Evolutionary conservation across 176 grass and related monocot genomes (phyloP), one percentile per base, ranked within the genome.

Genomic region (Oryza meridionalis): DNA sequence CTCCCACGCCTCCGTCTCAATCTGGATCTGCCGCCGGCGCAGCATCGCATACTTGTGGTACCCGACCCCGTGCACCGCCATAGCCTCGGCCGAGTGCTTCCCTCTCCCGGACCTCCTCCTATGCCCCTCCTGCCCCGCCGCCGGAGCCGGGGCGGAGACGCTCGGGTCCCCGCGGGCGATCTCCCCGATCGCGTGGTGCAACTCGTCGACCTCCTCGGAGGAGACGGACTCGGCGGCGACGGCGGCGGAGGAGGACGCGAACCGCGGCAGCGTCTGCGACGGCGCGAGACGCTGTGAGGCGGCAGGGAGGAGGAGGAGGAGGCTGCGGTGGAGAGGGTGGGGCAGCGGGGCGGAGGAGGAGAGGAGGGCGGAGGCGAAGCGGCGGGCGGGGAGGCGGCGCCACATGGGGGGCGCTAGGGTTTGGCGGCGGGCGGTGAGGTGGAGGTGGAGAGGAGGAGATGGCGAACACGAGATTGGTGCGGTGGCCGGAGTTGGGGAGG

Each of bases 1-100:
- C 32, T 98, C 91, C 96, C 96, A 98, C 7, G 93, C 96, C 82
- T 98, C 96, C 21, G 96, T 98, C 65, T 98, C 96, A 46, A 95
- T 73, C 66, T 78, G 87, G 72, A 98, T 83, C 63, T 98, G 96
- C 49, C 93, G 92, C 22, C 84, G 83, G 64, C 89, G 87, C 50
- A 98, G 77, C 3, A 77, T 19, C 2, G 70, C 14, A 65, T 98
- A 98, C 44, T 84, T 94, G 15, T 75, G 77, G 24, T 72, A 29
- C 0, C 80, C 51, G 67, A 93, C 88, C 62, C 93, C 89, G 13
- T 83, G 87, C 46, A 65, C 67, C 38, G 77, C 62, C 44, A 87
- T 38, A 26, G 11, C 58, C 77, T 64, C 46, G 5, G 15, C 44
- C 7, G 70, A 46, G 6, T 40, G 16, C 59, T 45, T 70, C 35